Evolutionary conservation across 208 protist genomes (phyloP).

Genomic region (Crithidia expoeki): DNA sequence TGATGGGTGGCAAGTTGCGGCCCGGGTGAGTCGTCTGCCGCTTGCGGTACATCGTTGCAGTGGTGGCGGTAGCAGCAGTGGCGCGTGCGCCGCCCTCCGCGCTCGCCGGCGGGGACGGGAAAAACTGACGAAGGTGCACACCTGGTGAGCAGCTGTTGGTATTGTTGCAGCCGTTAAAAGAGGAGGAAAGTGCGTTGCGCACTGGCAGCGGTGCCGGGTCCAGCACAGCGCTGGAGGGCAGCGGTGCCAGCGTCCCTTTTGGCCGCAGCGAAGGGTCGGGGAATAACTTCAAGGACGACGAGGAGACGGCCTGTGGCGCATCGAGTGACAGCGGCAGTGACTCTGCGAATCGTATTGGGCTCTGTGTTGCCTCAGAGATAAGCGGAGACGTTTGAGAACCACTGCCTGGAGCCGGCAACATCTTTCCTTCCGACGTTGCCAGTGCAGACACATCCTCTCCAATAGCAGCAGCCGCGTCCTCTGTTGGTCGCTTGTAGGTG

Average conservation of each 20-base stretch:
- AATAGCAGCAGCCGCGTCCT: background rate
- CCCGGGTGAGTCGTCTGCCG: conserved; percentile 26
- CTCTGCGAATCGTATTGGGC: background rate
- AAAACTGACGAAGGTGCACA: conserved; percentile 22
- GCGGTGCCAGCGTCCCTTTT: conserved; percentile 5
- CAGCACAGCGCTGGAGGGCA: background rate
- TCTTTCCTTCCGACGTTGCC: background rate
- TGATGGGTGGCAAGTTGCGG: conserved; percentile 30
- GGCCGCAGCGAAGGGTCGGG: background rate
- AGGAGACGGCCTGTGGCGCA: background rate
- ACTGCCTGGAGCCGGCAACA: background rate
- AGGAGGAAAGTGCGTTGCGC: conserved; percentile 7
- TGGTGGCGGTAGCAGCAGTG: background rate
- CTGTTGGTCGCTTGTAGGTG: conserved; percentile 39
- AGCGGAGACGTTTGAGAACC: background rate
- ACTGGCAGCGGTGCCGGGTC: background rate
- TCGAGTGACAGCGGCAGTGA: background rate
- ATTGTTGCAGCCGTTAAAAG: background rate
- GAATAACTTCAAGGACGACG: background rate
- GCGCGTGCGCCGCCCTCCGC: conserved; percentile 19
- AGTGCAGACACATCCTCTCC: background rate
- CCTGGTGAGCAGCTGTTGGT: background rate
- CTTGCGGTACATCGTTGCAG: conserved; percentile 24
- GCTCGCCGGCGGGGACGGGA: conserved; percentile 37
- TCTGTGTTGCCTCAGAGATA: background rate